A percentile compares a stretch with the other conserved stretches of the same genome.
These are phyloP conservation scores for Oxalis stricta DNA, from an alignment of 441 rosid genomes.

Conservation along the genomic window DNA sequence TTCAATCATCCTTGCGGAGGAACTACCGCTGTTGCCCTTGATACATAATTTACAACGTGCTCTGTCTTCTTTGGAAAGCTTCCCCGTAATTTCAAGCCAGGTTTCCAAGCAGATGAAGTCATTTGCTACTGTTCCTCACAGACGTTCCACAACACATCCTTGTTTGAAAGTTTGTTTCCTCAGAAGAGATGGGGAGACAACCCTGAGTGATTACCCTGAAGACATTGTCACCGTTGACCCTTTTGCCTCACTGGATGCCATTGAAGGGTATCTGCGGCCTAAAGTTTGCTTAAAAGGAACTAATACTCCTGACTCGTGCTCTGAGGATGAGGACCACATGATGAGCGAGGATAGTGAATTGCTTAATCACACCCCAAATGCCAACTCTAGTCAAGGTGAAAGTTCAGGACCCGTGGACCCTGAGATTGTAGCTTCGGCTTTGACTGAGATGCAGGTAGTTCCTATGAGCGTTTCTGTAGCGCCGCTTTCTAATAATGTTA, in stretches of 20 bases:
- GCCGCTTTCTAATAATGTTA: too few relatives aligned
- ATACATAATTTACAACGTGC: slow-evolving; percentile 71
- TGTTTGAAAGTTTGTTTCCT: slow-evolving; percentile 67
- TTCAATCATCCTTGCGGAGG: slow-evolving; percentile 26
- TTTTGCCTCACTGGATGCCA: slow-evolving; percentile 50
- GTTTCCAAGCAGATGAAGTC: slow-evolving; percentile 44
- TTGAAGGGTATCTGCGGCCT: slow-evolving; percentile 57
- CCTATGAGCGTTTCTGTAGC: too few relatives aligned
- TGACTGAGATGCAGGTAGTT: slow-evolving; percentile 47
- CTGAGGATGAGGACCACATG: slow-evolving; percentile 21
- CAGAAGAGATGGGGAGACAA: slow-evolving; percentile 57
- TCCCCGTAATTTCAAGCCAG: slow-evolving; percentile 56
- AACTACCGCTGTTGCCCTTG: slow-evolving; percentile 43
- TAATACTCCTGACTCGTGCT: slow-evolving; percentile 21
- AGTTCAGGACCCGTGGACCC: slow-evolving; percentile 35
- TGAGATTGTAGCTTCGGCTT: slow-evolving; percentile 23
- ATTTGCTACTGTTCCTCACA: slow-evolving; percentile 58
- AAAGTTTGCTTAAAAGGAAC: slow-evolving; percentile 33
- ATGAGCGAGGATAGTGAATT: slow-evolving; percentile 29
- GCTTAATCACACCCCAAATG: slow-evolving; percentile 25
- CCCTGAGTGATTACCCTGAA: slow-evolving; percentile 43
- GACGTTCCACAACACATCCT: slow-evolving; percentile 41
- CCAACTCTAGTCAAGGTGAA: slow-evolving; percentile 32
- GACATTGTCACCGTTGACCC: slow-evolving; percentile 72
- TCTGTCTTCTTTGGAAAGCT: slow-evolving; percentile 72